Percentiles rank a stretch among this genome's conserved stretches.
Evolutionary conservation across 805 yeast species (phyloP).

Genomic region (Clavispora asparagi): DNA sequence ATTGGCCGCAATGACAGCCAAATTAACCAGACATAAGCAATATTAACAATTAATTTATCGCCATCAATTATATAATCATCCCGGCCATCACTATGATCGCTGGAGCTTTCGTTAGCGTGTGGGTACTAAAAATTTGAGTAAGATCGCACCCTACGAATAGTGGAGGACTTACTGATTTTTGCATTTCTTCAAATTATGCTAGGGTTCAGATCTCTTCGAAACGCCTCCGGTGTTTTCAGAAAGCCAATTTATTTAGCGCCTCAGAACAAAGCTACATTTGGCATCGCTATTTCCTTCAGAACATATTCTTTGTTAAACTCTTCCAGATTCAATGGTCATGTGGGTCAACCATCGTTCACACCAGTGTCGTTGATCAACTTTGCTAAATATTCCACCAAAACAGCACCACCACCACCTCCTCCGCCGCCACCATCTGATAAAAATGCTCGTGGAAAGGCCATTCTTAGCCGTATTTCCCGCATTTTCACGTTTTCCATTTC

Average conservation of each 20-base stretch:
- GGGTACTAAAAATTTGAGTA: not conserved
- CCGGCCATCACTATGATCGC: too few species aligned
- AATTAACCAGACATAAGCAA: too few species aligned
- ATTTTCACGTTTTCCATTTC: conserved; percentile 61
- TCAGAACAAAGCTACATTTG: not conserved
- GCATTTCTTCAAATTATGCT: not conserved
- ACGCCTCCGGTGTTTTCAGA: not conserved
- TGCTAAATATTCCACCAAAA: conserved; percentile 14
- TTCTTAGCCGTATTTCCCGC: conserved; percentile 46
- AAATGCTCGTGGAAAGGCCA: conserved; percentile 34
- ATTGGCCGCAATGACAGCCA: too few species aligned
- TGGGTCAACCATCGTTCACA: not conserved
- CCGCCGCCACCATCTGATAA: conserved; percentile 32
- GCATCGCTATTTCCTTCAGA: not conserved
- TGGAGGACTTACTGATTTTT: not conserved
- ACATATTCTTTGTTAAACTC: not conserved
- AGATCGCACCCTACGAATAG: not conserved
- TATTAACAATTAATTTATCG: too few species aligned
- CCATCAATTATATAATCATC: too few species aligned
- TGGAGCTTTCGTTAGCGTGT: not conserved
- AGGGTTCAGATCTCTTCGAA: not conserved
- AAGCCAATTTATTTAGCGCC: not conserved
- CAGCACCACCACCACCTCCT: conserved; percentile 35
- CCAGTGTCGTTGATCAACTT: not conserved
- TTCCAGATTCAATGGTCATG: not conserved